These are phyloP conservation scores for Colletotrichum theobromicola DNA, from an alignment of 2,329 filamentous ascomycete species.

Conservation along the genomic window DNA sequence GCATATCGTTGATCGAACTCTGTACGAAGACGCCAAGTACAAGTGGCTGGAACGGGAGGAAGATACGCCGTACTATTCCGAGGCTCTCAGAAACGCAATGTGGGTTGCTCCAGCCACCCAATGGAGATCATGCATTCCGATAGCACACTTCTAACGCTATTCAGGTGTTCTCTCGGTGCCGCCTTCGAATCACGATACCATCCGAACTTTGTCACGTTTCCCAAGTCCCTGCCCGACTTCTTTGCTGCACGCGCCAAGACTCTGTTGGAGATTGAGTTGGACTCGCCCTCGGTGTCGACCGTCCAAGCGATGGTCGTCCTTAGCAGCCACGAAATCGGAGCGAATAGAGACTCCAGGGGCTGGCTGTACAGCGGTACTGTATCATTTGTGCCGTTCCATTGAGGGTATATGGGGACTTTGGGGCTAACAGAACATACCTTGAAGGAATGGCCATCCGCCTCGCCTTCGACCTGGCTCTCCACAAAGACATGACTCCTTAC, in stretches of 20 bases:
- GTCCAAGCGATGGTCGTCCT: slow-evolving; percentile 30
- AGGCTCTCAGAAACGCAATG: slow-evolving; percentile 32
- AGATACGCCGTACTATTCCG: slow-evolving; percentile 31
- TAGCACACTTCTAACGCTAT: not conserved
- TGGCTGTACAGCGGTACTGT: slow-evolving; percentile 30
- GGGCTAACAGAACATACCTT: slow-evolving; percentile 19
- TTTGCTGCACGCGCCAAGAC: slow-evolving; percentile 30
- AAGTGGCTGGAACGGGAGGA: slow-evolving; percentile 9
- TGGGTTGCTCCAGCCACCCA: not conserved
- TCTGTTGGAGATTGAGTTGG: slow-evolving; percentile 29
- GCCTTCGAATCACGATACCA: slow-evolving; percentile 48
- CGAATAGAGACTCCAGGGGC: slow-evolving; percentile 29
- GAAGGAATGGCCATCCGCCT: slow-evolving; percentile 31
- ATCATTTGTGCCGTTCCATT: not conserved
- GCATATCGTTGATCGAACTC: slow-evolving; percentile 28
- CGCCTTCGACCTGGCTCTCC: slow-evolving; percentile 29
- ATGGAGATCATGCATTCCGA: not conserved
- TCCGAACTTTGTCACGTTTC: slow-evolving; percentile 38
- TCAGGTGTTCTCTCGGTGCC: slow-evolving; percentile 44
- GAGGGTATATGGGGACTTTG: not conserved
- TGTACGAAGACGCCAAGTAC: slow-evolving; percentile 25
- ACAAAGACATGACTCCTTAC: slow-evolving; percentile 29
- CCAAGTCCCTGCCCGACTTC: slow-evolving; percentile 35
- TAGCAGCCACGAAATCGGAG: slow-evolving; percentile 30
- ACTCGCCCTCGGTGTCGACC: slow-evolving; percentile 28